Evolutionary conservation across 371 early-diverging fungal genomes (phyloP), one percentile per base, ranked within the genome.

Genomic region (Ecytonucleospora hepatopenaei): DNA sequence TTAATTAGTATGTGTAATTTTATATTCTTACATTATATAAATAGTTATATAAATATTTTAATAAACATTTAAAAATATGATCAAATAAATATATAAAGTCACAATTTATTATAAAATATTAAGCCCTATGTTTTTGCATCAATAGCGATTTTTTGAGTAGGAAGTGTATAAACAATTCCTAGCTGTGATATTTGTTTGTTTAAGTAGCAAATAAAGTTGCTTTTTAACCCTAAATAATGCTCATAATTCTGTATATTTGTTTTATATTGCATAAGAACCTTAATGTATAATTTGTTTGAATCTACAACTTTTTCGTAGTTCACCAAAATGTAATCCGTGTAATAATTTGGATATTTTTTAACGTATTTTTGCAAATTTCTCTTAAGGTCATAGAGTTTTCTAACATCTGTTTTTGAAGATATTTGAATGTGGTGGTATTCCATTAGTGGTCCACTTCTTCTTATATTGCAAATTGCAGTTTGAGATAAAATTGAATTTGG

Each of bases 201-300:
- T 46, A 81, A 30, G 35, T 78, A 72, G 32, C 65, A 69, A 24
- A 81, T 55, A 64, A 81, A 81, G 31, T 61, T 63, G 26, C 73
- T 74, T 59, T 68, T 77, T 58, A 65, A 64, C 48, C 69, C 59
- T n/a, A 81, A 63, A 67, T 77, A 81, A 30, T 58, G 35, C 35
- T 77, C 78, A 54, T 76, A 78, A 65, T 81, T 75, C 71, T 81
- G 81, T 68, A 69, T 72, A 63, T 76, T 81, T 12, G 31, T 71
- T 54, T 70, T 76, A 48, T 75, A 76, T 60, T 78, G 79, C 53
- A 81, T 69, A 32, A 74, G 76, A 17, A 81, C 66, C 47, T 73
- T 77, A 34, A 78, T 62, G 59, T 72, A 69, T 3, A 81, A 70
- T 54, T 77, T 81, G 48, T 74, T 77, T n/a, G 70, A 40, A 61